These are phyloP conservation scores for Saturnispora besseyi DNA, from an alignment of 805 yeast species.

Conservation along the genomic window DNA sequence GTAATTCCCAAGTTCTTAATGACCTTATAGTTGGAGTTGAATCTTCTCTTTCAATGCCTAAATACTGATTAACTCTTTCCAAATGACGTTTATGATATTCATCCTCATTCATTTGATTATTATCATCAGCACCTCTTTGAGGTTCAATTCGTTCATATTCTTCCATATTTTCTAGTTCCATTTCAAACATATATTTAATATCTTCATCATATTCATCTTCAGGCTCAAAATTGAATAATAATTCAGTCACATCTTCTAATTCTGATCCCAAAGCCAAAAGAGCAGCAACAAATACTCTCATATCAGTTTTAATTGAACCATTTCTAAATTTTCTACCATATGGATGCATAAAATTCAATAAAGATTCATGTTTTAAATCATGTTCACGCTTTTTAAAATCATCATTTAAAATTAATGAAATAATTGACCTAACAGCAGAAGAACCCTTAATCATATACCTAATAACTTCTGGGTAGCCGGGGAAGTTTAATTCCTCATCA, in stretches of 20 bases:
- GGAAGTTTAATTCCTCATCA: conserved; percentile 34
- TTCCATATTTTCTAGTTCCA: conserved; percentile 23
- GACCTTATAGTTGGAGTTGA: conserved; percentile 3
- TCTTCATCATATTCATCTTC: conserved; percentile 67
- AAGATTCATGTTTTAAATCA: conserved; percentile 52
- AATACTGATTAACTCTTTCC: conserved; percentile 7
- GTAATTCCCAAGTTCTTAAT: conserved; percentile 20
- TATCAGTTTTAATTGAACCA: conserved; percentile 52
- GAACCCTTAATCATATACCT: conserved; percentile 50
- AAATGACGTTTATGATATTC: conserved; percentile 8
- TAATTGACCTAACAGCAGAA: conserved; percentile 50
- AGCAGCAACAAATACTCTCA: conserved; percentile 49
- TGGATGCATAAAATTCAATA: conserved; percentile 56
- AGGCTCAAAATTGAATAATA: conserved; percentile 45
- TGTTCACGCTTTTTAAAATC: conserved; percentile 35
- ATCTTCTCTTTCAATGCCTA: conserved; percentile 7
- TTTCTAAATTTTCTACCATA: conserved; percentile 51
- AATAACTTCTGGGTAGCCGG: conserved; percentile 37
- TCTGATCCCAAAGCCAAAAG: conserved; percentile 41
- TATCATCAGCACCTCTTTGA: background rate
- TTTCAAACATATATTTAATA: conserved; percentile 29
- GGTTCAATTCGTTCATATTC: conserved; percentile 15
- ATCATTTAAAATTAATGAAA: conserved; percentile 53
- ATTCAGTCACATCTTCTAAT: conserved; percentile 41
- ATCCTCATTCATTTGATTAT: conserved; percentile 8